These are phyloP conservation scores for Colletotrichum orbiculare DNA, from an alignment of 2,329 filamentous ascomycete species.

Conservation along the genomic window DNA sequence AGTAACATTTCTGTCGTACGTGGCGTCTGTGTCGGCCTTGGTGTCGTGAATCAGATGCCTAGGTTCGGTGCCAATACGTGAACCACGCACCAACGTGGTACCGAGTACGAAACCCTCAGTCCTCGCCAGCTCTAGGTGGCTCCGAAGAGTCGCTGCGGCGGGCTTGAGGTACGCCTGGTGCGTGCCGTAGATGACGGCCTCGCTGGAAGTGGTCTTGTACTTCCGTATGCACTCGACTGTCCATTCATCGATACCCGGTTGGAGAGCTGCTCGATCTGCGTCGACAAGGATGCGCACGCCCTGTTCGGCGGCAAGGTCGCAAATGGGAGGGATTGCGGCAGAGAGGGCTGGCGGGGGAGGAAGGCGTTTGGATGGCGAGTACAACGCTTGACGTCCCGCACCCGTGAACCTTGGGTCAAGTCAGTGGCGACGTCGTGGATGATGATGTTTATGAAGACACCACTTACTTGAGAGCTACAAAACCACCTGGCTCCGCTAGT, in stretches of 20 bases:
- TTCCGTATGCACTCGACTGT: slow-evolving; percentile 79
- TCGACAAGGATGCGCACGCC: slow-evolving; percentile 84
- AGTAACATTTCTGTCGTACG: slow-evolving; percentile 79
- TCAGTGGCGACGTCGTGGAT: slow-evolving; percentile 1
- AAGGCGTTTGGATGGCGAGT: slow-evolving; percentile 70
- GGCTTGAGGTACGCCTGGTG: slow-evolving; percentile 83
- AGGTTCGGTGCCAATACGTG: slow-evolving; percentile 78
- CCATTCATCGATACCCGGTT: slow-evolving; percentile 85
- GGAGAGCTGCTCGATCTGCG: slow-evolving; percentile 84
- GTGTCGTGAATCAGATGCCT: slow-evolving; percentile 77
- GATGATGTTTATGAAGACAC: background rate
- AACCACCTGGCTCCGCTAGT: slow-evolving; percentile 74
- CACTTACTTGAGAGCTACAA: slow-evolving; percentile 70
- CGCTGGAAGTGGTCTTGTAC: slow-evolving; percentile 73
- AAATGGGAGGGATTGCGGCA: slow-evolving; percentile 78
- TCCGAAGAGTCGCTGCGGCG: slow-evolving; percentile 65
- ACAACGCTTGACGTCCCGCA: slow-evolving; percentile 78
- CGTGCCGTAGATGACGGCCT: slow-evolving; percentile 81
- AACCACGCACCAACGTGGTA: slow-evolving; percentile 80
- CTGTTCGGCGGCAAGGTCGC: slow-evolving; percentile 74
- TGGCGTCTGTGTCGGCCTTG: slow-evolving; percentile 75
- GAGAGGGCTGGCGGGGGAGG: slow-evolving; percentile 73
- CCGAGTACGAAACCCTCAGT: slow-evolving; percentile 74
- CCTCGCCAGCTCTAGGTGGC: slow-evolving; percentile 69
- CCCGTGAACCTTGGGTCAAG: slow-evolving; percentile 75